Evolutionary conservation across 306 rosid genomes (phyloP).

Genomic region (Amphicarpaea edgeworthii): DNA sequence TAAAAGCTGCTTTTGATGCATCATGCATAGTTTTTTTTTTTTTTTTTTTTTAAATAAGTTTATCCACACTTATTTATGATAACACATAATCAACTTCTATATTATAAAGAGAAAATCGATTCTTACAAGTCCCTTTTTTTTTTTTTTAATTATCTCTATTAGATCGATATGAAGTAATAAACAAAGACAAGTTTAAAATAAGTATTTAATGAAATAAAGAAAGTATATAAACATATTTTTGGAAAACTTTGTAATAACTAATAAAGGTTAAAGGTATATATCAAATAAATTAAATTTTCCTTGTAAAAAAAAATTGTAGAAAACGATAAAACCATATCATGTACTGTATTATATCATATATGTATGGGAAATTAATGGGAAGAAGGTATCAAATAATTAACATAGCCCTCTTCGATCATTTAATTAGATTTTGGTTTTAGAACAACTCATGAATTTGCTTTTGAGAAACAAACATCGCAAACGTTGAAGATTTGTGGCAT

Average conservation of each 20-base stretch:
- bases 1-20: neutral
- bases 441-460: neutral
- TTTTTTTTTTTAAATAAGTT: neutral
- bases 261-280: neutral
- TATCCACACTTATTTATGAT: neutral
- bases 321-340: neutral
- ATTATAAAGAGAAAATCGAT: neutral
- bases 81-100: neutral
- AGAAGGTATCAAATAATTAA: neutral
- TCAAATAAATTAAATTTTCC: neutral
- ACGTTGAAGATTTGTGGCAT: constrained; percentile 13
- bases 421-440: neutral
- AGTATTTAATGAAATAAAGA: too few relatives aligned
- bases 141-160: too few relatives aligned
- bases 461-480: neutral
- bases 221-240: neutral
- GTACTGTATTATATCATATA: too few relatives aligned
- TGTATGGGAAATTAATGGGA: neutral
- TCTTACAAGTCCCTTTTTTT: neutral
- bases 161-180: too few relatives aligned
- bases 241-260: neutral
- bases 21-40: too few relatives aligned
- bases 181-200: too few relatives aligned
- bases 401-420: neutral
- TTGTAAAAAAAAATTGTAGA: neutral